Evolutionary conservation across 768 basidiomycete species (phyloP).

Genomic region (Xerocomus spinulosus): DNA sequence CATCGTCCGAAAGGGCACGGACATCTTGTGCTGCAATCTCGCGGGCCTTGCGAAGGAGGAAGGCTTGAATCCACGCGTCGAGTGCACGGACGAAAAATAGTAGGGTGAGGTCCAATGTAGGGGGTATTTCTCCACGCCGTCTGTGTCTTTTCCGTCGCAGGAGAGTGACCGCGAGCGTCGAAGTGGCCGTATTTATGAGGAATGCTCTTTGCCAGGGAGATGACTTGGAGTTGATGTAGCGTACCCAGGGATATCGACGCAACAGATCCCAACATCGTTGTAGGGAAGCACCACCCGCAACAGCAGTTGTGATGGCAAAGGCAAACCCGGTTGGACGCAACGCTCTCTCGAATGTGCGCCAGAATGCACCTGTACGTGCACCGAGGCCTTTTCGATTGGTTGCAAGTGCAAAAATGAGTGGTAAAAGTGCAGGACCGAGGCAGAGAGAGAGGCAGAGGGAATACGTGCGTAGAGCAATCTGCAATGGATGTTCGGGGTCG

Average conservation of each 20-base stretch:
- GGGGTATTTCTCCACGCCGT: conserved; percentile 32
- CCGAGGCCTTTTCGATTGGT: conserved; percentile 23
- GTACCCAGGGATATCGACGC: not conserved
- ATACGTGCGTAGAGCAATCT: conserved; percentile 65
- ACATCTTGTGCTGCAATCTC: not conserved
- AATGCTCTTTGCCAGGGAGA: conserved; percentile 50
- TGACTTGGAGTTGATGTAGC: conserved; percentile 22
- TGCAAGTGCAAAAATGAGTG: conserved; percentile 40
- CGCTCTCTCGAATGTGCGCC: conserved; percentile 49
- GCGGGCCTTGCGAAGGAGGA: conserved; percentile 35
- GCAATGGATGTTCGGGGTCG: conserved; percentile 47
- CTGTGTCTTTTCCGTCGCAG: conserved; percentile 46
- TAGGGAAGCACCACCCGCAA: conserved; percentile 61
- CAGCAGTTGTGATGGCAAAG: conserved; percentile 55
- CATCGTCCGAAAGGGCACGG: not conserved
- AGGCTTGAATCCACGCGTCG: conserved; percentile 54
- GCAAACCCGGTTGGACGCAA: conserved; percentile 63
- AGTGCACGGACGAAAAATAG: conserved; percentile 65
- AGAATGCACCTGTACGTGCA: conserved; percentile 7
- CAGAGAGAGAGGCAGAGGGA: conserved; percentile 58
- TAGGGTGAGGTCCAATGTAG: conserved; percentile 65
- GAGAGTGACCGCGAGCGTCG: conserved; percentile 51
- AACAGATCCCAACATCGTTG: conserved; percentile 40
- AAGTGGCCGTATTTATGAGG: conserved; percentile 52
- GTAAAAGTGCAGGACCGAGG: conserved; percentile 60